Evolutionary conservation across 2,329 filamentous ascomycete species (phyloP).

Genomic region (Calonectria pseudoreteaudii): DNA sequence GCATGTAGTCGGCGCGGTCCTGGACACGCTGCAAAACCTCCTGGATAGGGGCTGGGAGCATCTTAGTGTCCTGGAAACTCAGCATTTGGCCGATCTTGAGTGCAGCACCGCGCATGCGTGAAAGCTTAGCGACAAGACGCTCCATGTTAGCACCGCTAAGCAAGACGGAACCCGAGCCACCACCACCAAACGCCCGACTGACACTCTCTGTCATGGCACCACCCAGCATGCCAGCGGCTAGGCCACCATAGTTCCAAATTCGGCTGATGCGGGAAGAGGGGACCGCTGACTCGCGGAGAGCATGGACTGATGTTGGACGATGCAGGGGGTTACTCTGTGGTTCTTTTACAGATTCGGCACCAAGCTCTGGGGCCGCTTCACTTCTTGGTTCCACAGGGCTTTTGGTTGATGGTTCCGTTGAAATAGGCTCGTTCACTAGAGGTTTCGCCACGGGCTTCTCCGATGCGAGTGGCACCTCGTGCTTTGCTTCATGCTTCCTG

Average conservation of each 20-base stretch:
- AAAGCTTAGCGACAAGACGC: slow-evolving; percentile 90
- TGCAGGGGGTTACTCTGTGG: slow-evolving; percentile 29
- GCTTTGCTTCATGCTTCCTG: neutral
- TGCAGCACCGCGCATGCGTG: slow-evolving; percentile 96
- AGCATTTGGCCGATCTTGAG: slow-evolving; percentile 98
- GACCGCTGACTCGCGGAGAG: slow-evolving; percentile 88
- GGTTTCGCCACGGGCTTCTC: neutral
- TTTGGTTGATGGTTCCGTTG: slow-evolving; percentile 7
- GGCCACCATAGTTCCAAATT: slow-evolving; percentile 93
- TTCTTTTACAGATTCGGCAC: slow-evolving; percentile 43
- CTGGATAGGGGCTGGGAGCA: slow-evolving; percentile 88
- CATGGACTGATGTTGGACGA: slow-evolving; percentile 60
- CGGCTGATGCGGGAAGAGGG: slow-evolving; percentile 88
- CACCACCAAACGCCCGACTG: slow-evolving; percentile 80
- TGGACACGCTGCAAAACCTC: slow-evolving; percentile 94
- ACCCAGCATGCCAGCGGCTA: slow-evolving; percentile 95
- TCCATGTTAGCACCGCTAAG: slow-evolving; percentile 93
- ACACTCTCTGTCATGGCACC: slow-evolving; percentile 89
- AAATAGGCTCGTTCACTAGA: neutral
- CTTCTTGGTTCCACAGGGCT: slow-evolving; percentile 9
- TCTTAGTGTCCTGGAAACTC: slow-evolving; percentile 97
- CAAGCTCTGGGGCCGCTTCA: slow-evolving; percentile 29
- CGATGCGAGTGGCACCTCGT: neutral
- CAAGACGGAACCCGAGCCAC: slow-evolving; percentile 79
- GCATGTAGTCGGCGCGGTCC: slow-evolving; percentile 98